Evolutionary conservation across 1,139 yeast species (phyloP).

Genomic region (Candida tunisiensis): DNA sequence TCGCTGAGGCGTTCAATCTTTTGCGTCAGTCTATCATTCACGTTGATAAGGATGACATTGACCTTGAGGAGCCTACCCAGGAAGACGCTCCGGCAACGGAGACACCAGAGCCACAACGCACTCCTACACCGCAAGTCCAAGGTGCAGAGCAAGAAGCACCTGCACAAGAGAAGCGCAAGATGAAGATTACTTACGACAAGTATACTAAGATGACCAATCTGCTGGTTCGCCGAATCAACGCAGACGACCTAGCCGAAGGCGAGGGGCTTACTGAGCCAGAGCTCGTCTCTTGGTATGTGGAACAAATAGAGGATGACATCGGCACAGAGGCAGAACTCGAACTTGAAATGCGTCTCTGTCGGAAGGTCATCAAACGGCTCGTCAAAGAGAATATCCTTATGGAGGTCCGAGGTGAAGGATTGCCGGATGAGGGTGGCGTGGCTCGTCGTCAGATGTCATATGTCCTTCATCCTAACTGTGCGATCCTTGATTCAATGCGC

Average conservation of each 20-base stretch:
- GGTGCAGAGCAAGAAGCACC: too few relatives aligned
- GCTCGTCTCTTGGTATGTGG: slow-evolving; percentile 66
- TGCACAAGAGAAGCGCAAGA: too few relatives aligned
- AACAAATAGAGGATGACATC: slow-evolving; percentile 56
- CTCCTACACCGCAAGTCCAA: slow-evolving; percentile 1
- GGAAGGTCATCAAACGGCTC: slow-evolving; percentile 67
- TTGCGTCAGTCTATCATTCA: slow-evolving; percentile 83
- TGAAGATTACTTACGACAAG: slow-evolving; percentile 68
- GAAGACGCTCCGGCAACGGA: slow-evolving; percentile 19
- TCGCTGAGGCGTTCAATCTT: slow-evolving; percentile 84
- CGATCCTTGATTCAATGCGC: slow-evolving; percentile 1
- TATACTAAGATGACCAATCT: slow-evolving; percentile 73
- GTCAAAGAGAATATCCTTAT: slow-evolving; percentile 77
- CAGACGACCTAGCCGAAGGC: slow-evolving; percentile 24
- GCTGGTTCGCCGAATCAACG: slow-evolving; percentile 52
- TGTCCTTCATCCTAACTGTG: slow-evolving; percentile 80
- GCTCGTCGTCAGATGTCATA: slow-evolving; percentile 22
- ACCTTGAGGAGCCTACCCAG: slow-evolving; percentile 64
- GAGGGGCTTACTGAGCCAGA: slow-evolving; percentile 58
- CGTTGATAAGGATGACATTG: slow-evolving; percentile 89
- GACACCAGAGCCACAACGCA: too few relatives aligned
- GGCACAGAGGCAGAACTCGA: slow-evolving; percentile 56
- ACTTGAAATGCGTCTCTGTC: slow-evolving; percentile 53
- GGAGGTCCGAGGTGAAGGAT: slow-evolving; percentile 52
- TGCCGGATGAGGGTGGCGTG: slow-evolving; percentile 19